phyloP scores from a whole-genome alignment of 2,329 filamentous ascomycete genomes.

The Fusarium sacchari region DNA sequence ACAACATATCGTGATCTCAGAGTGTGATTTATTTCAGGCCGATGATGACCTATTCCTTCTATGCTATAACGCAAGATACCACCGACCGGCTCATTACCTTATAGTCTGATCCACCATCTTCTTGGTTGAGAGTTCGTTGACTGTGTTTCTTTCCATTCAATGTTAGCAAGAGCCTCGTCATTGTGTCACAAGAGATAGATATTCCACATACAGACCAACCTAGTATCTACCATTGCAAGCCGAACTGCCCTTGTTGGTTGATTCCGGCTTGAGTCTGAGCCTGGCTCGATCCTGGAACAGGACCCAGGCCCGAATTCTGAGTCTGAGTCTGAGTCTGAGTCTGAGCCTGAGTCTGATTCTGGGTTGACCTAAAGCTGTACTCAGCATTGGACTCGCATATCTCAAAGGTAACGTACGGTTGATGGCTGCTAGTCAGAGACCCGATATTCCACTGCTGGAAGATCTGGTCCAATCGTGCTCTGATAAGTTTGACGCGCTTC shows the following conservation, averaged over 20 bases:
- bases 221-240: background rate
- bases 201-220: background rate
- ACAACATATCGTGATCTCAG: background rate
- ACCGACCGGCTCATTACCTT: background rate
- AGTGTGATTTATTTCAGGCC: background rate
- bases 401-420: background rate
- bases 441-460: slow-evolving; percentile 2
- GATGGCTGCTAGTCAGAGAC: background rate
- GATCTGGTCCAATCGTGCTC: background rate
- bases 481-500: background rate
- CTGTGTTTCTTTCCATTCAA: background rate
- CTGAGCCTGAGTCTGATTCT: background rate
- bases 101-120: background rate
- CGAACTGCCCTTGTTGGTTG: background rate
- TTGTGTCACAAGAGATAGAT: background rate
- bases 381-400: background rate
- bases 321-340: too few relatives aligned
- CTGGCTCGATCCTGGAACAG: background rate
- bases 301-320: too few relatives aligned
- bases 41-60: background rate
- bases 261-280: background rate
- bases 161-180: background rate
- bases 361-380: background rate
- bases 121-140: background rate
- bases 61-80: background rate